phyloP scores from a whole-genome alignment of 1,284 basidiomycete genomes.

The Cystobasidium sp. region DNA sequence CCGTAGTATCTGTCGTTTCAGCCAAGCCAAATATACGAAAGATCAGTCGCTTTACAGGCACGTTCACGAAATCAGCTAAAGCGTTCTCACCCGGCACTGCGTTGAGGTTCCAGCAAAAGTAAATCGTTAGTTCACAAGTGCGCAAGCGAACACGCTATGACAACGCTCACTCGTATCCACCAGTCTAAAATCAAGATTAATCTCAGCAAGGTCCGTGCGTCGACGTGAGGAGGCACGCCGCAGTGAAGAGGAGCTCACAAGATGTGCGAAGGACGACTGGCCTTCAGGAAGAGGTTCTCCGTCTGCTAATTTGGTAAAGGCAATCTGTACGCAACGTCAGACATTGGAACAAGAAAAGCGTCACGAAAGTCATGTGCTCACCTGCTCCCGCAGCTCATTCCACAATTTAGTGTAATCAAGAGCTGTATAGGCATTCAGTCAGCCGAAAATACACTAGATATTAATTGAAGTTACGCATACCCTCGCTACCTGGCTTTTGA shows the following conservation, averaged over 20 bases:
- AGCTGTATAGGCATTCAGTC: conserved; percentile 38
- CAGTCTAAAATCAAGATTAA: background rate
- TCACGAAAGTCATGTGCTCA: background rate
- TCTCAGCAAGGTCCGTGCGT: background rate
- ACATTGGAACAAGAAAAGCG: conserved; percentile 64
- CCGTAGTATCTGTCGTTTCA: conserved; percentile 67
- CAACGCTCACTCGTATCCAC: conserved; percentile 17
- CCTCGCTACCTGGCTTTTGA: background rate
- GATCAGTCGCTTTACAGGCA: background rate
- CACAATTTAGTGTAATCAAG: conserved; percentile 74
- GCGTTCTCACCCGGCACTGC: conserved; percentile 14
- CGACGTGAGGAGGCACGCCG: background rate
- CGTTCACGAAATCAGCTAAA: background rate
- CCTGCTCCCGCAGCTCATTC: conserved; percentile 68
- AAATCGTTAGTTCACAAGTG: background rate
- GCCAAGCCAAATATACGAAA: background rate
- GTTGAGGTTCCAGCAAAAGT: background rate
- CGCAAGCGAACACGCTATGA: background rate
- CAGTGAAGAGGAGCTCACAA: conserved; percentile 9
- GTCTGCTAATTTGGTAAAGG: conserved; percentile 25
- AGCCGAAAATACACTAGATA: background rate
- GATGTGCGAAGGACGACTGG: conserved; percentile 39
- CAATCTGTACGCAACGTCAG: conserved; percentile 62
- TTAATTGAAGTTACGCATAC: background rate
- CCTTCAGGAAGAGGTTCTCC: conserved; percentile 25